These are phyloP conservation scores for Gracilaria vermiculophylla DNA, from an alignment of 23 red algal genomes.

Conservation along the genomic window DNA sequence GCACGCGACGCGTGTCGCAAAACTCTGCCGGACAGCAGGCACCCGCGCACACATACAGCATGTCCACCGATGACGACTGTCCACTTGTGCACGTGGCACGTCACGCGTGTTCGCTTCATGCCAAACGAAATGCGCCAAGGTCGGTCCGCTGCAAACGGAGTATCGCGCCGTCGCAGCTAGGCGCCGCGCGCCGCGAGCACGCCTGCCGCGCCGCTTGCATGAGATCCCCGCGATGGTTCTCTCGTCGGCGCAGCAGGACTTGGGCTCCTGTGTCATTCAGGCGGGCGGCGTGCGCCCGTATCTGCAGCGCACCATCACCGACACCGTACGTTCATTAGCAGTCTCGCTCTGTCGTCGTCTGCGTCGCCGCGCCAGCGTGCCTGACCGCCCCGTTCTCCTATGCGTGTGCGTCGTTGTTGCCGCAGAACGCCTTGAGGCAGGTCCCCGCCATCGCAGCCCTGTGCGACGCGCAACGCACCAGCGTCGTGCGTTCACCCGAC, in stretches of 20 bases:
- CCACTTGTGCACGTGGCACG: too few species aligned
- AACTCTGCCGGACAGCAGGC: too few species aligned
- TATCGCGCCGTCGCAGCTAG: too few species aligned
- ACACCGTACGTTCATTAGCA: neutral
- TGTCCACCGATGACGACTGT: too few species aligned
- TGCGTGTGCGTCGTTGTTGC: too few species aligned
- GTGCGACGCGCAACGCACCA: constrained; percentile 10
- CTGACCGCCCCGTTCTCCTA: neutral
- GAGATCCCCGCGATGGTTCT: neutral
- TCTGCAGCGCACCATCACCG: neutral
- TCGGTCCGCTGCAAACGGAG: too few species aligned
- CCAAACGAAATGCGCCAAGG: too few species aligned
- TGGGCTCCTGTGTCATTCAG: neutral
- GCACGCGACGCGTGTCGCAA: too few species aligned
- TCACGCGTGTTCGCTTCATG: too few species aligned
- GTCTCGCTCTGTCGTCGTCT: neutral
- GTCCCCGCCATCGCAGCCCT: neutral
- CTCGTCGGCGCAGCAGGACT: neutral
- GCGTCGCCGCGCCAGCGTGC: neutral
- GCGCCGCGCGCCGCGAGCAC: too few species aligned
- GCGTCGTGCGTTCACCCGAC: neutral
- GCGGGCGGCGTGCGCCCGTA: neutral
- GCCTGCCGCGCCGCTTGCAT: neutral
- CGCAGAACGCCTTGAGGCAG: neutral
- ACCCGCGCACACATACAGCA: too few species aligned